A percentile compares a stretch with the other conserved stretches of the same genome.
Conservation (phyloP, 495 filamentous ascomycete genomes). For the Xylaria nigripes region DNA sequence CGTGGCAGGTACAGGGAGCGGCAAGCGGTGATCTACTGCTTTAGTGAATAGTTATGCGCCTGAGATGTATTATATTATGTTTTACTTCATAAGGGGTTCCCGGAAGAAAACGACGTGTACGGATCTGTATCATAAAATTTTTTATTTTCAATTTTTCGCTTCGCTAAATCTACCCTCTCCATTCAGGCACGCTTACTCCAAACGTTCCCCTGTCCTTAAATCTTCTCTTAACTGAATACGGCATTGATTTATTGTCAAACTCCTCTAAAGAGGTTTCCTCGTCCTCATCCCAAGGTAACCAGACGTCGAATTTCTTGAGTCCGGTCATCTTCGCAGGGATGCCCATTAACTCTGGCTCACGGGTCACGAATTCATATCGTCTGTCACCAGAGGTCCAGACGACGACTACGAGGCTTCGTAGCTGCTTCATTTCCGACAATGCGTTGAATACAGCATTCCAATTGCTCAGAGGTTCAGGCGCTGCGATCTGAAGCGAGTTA, state of each 20-base stretch:
- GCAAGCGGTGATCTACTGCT: no score
- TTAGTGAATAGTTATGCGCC: no score
- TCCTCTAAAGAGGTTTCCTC: not conserved
- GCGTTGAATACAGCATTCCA: slow-evolving; percentile 11
- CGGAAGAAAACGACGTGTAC: no score
- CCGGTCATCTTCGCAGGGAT: slow-evolving; percentile 8
- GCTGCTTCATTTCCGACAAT: slow-evolving; percentile 6
- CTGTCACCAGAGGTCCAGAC: slow-evolving; percentile 11
- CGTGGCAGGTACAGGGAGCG: no score
- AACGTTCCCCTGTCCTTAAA: slow-evolving; percentile 6
- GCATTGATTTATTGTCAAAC: not conserved
- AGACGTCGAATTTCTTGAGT: slow-evolving; percentile 9
- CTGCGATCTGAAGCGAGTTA: slow-evolving; percentile 4
- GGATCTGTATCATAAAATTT: not conserved
- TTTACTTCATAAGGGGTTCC: no score
- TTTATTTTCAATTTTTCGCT: not conserved
- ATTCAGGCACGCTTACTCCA: slow-evolving; percentile 10
- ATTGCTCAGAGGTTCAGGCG: slow-evolving; percentile 3
- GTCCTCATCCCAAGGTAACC: slow-evolving; percentile 10
- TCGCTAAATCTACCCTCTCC: slow-evolving; percentile 1
- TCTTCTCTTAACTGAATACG: slow-evolving; percentile 3
- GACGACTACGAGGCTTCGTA: slow-evolving; percentile 6
- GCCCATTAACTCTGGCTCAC: slow-evolving; percentile 7
- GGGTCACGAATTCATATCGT: slow-evolving; percentile 8
- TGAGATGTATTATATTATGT: no score